phyloP scores from a whole-genome alignment of 208 protist species.

The Trypanosoma platydactyli region DNA sequence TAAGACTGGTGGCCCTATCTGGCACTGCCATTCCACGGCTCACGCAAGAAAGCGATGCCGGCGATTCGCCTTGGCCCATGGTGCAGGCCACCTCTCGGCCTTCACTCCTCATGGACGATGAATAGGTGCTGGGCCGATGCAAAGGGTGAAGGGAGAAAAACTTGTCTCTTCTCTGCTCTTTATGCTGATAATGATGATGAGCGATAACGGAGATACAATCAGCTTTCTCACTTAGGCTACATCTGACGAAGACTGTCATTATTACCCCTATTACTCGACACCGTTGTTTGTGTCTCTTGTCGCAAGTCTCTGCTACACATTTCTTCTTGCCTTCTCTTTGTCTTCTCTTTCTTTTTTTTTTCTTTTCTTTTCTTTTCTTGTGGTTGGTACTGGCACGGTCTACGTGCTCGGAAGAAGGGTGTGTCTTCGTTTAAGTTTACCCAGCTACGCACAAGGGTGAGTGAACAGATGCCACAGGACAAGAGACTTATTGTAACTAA shows the following conservation, averaged over 20 bases:
- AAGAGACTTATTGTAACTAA: constrained; percentile 87
- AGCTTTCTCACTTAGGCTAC: too few species aligned
- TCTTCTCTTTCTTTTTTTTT: constrained; percentile 17
- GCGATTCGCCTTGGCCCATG: neutral
- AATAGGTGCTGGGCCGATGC: constrained; percentile 1
- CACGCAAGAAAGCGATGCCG: constrained; percentile 23
- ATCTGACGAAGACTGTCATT: too few species aligned
- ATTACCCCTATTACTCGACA: neutral
- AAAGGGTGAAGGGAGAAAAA: neutral
- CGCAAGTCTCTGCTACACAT: too few species aligned
- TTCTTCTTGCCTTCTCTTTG: neutral
- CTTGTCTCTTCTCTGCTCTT: too few species aligned
- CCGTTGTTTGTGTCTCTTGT: too few species aligned
- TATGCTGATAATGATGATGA: neutral
- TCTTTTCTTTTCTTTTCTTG: constrained; percentile 11
- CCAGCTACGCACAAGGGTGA: neutral
- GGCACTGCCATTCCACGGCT: constrained; percentile 20
- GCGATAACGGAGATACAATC: constrained; percentile 2
- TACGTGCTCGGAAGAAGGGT: neutral
- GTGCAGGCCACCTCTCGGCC: constrained; percentile 6
- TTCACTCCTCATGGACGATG: constrained; percentile 34
- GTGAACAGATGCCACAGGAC: constrained; percentile 78
- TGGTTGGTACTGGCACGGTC: constrained; percentile 8
- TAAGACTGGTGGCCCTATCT: constrained; percentile 1
- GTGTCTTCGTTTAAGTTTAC: neutral